These are phyloP conservation scores for Mucor ambiguus DNA, from an alignment of 371 early-diverging fungal genomes.

Conservation along the genomic window DNA sequence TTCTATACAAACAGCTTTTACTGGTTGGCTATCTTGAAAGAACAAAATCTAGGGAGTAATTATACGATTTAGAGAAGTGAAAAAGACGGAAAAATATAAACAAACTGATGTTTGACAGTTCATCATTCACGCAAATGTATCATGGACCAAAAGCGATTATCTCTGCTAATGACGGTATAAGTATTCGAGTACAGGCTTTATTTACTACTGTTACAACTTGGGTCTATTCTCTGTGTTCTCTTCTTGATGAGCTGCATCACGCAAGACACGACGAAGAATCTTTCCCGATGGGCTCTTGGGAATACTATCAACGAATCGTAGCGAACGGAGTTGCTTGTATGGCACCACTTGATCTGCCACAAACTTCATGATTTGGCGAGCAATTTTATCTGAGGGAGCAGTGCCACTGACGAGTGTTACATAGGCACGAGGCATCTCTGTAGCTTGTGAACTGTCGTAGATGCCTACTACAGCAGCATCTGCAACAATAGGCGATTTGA, in stretches of 20 bases:
- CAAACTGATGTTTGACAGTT: too few species aligned
- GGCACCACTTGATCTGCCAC: slow-evolving; percentile 60
- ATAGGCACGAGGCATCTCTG: slow-evolving; percentile 75
- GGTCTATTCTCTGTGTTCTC: slow-evolving; percentile 4
- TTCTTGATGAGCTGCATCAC: slow-evolving; percentile 14
- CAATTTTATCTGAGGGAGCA: slow-evolving; percentile 15
- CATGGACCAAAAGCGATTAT: too few species aligned
- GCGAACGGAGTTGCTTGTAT: slow-evolving; percentile 76
- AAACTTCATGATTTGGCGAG: slow-evolving; percentile 51
- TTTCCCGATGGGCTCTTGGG: slow-evolving; percentile 80
- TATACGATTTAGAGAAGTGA: too few species aligned
- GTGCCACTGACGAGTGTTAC: slow-evolving; percentile 48
- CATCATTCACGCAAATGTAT: too few species aligned
- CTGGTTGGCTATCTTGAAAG: too few species aligned
- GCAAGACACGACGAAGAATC: slow-evolving; percentile 61
- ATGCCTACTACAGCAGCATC: slow-evolving; percentile 74
- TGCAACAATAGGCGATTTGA: slow-evolving; percentile 59
- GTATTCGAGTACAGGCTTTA: too few species aligned
- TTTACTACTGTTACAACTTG: neutral
- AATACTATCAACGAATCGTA: slow-evolving; percentile 65
- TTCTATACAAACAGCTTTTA: too few species aligned
- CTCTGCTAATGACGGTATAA: too few species aligned
- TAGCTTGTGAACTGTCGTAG: slow-evolving; percentile 51
- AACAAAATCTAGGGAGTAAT: too few species aligned
- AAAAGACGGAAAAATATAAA: too few species aligned